Percentiles rank a stretch among this genome's conserved stretches.
These are phyloP conservation scores for Cladosporium austrohemisphaericum DNA, from an alignment of 2,329 filamentous ascomycete species.

Conservation along the genomic window DNA sequence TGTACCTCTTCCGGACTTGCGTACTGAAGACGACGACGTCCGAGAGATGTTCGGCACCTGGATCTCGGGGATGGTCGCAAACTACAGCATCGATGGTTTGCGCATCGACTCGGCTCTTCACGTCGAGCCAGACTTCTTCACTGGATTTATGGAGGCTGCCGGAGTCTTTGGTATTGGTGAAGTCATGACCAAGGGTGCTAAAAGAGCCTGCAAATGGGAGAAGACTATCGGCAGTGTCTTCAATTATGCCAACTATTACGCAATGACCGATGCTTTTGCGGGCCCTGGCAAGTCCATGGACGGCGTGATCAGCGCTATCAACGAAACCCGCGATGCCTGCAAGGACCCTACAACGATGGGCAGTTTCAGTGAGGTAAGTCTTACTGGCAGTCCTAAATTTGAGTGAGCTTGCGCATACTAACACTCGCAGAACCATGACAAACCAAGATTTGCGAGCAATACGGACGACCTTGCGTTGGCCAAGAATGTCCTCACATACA, in stretches of 20 bases:
- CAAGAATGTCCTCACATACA: constrained; percentile 38
- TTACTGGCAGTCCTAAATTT: background rate
- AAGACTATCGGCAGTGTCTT: constrained; percentile 35
- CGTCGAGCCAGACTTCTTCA: constrained; percentile 36
- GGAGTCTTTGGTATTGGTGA: constrained; percentile 38
- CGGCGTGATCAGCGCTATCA: constrained; percentile 38
- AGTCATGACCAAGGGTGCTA: constrained; percentile 42
- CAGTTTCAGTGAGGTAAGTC: constrained; percentile 32
- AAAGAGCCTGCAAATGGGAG: constrained; percentile 36
- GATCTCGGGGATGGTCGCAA: constrained; percentile 39
- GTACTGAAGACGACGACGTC: constrained; percentile 42
- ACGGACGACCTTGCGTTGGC: constrained; percentile 36
- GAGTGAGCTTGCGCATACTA: background rate
- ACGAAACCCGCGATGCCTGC: constrained; percentile 35
- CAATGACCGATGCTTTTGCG: constrained; percentile 37
- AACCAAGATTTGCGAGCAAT: constrained; percentile 35
- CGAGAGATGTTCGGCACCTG: constrained; percentile 40
- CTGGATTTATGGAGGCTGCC: constrained; percentile 31
- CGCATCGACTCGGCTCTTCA: constrained; percentile 39
- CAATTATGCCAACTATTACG: constrained; percentile 39
- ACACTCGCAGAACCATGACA: constrained; percentile 35
- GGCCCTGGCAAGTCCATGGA: constrained; percentile 34
- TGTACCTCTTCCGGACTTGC: constrained; percentile 46
- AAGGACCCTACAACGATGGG: constrained; percentile 37
- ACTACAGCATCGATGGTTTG: constrained; percentile 42